phyloP scores from a whole-genome alignment of 139 green algal species.

The Micractinium conductrix region DNA sequence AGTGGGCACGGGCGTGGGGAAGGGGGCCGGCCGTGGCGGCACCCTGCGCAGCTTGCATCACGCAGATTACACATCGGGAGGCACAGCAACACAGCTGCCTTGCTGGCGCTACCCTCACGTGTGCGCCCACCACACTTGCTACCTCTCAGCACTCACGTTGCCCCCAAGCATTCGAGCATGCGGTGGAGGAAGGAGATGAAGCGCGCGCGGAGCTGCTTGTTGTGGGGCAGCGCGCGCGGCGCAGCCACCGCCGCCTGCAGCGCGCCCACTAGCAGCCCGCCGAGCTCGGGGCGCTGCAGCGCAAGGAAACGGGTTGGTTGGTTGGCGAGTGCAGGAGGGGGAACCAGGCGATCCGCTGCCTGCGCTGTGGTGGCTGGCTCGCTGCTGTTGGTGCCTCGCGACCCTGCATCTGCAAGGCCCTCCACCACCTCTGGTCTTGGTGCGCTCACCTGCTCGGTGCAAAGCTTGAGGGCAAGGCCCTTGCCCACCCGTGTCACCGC shows the following conservation, averaged over 20 bases:
- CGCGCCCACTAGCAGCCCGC: slow-evolving; percentile 35
- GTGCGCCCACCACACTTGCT: no score
- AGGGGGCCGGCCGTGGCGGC: neutral
- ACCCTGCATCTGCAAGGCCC: no score
- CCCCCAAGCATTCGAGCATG: slow-evolving; percentile 82
- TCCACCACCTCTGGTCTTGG: no score
- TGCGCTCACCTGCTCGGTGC: slow-evolving; percentile 55
- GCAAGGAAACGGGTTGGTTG: no score
- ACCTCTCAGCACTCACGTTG: no score
- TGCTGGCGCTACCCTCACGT: no score
- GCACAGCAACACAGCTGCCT: slow-evolving; percentile 35
- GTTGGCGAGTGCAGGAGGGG: no score
- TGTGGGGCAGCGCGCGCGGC: slow-evolving; percentile 56
- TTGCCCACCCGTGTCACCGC: slow-evolving; percentile 78
- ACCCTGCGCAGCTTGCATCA: neutral
- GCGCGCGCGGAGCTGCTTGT: slow-evolving; percentile 69
- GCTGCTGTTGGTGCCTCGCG: no score
- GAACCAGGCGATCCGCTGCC: no score
- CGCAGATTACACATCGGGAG: neutral
- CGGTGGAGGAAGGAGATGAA: slow-evolving; percentile 87
- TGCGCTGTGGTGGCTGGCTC: no score
- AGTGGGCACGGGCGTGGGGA: neutral
- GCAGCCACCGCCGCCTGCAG: slow-evolving; percentile 32
- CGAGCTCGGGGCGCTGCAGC: slow-evolving; percentile 73
- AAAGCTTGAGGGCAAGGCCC: slow-evolving; percentile 75